Evolutionary conservation across 169 alveolate species (phyloP), one percentile per base, ranked within the genome.

Genomic region (Toxoplasma gondii): DNA sequence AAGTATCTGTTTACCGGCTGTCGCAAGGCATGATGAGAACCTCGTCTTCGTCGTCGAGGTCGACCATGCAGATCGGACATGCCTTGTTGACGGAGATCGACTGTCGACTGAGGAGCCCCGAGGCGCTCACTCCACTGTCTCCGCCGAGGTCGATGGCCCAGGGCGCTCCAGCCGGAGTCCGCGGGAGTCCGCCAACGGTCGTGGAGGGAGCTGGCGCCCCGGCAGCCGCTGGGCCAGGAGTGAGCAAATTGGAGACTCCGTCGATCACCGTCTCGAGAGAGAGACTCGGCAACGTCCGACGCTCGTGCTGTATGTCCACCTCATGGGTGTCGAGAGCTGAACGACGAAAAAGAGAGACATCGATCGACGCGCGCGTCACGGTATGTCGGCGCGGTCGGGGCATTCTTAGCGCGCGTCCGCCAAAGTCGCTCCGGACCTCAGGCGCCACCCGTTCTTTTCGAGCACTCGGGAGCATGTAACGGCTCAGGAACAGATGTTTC

Each of bases 1-100:
- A n/a, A n/a, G n/a, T n/a, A n/a, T n/a, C n/a, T n/a, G 74, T 31
- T 4, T 31, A 88, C 91, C 94, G 49, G 43, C 34, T 10, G 53
- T 92, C 94, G 92, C 94, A 92, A n/a, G 94, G 94, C 92, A 92
- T 81, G 67, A 82, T 81, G 64, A 92, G 92, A 45, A 92, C 92
- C 12, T 45, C 34, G 86, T 92, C 94, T 5, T 91, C 94, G 64
- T 81, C 87, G 31, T 49, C 84, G 39, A 80, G 49, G 27, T 92
- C 92, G 41, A 83, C 91, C 92, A 92, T 81, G 43, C 94, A 91
- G 64, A 91, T 91, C 45, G 93, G 88, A 53, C 94, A 92, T 45
- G 88, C 39, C 58, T 22, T 74, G 81, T 91, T 91, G 81, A 88
- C 34, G 17, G 93, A 88, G 5, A 88, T 88, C 53, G 86, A 58